Evolutionary conservation across 371 early-diverging fungal species (phyloP), one percentile per base, ranked within the genome.

Genomic region (Funneliformis caledonium): DNA sequence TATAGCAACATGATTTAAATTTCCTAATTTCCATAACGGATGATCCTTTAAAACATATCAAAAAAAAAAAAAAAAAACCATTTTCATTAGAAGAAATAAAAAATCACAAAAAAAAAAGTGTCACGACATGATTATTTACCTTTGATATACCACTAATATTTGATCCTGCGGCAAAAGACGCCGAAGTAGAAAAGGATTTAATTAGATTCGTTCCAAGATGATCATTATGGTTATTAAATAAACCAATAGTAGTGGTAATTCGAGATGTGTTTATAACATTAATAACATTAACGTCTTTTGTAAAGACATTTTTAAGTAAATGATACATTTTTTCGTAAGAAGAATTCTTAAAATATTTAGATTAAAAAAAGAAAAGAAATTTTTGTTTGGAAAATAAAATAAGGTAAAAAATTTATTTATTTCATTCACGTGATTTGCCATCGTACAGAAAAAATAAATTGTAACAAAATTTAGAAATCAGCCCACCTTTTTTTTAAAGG

Each of bases 1-100:
- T 61, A 95, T 94, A 26, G 95, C 95, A 0, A 95, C 93, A 83
- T 95, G 95, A 86, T 95, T 95, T 68, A 95, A 85, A 26, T 82
- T 85, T 5, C 95, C 95, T 2, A 95, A 85, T 37, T 85, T 83
- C 89, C 89, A 92, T 31, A 91, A 80, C 42, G 83, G 82, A 50
- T 83, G 83, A 19, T 83, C 70, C 86, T 86, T 37, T 37, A 37
- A 37, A 37, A 72, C 11, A 59, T 26, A 14, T 59, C n/a, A 43
- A 69, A 60, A 37, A 67, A 12, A 67, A 22, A 37, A 1, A 37
- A 37, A 37, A 37, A 37, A 37, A 37, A 26, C 26, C 26, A 26
- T 26, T 26, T 26, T 26, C 26, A 26, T 26, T 26, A 26, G 26
- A 26, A 26, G 26, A 26, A 26, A 26, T 26, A 26, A 26, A 26